A percentile compares a stretch with the other conserved stretches of the same genome.
Evolutionary conservation across 441 rosid genomes (phyloP).

Genomic region (Euphorbia celastroides): DNA sequence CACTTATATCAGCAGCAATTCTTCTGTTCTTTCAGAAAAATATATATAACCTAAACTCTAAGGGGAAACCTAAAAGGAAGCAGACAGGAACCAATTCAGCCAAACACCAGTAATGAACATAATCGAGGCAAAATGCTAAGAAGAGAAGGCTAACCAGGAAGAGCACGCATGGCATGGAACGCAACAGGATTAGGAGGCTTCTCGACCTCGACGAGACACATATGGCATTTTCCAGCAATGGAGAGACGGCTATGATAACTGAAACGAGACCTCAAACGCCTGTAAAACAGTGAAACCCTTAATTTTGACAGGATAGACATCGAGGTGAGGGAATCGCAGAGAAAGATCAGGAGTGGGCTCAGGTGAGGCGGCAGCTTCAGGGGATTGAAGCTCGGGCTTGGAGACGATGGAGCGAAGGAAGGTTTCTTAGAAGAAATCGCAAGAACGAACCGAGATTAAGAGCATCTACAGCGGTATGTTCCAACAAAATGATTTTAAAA

Average conservation of each 20-base stretch:
- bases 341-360: slow-evolving; percentile 45
- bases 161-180: slow-evolving; percentile 98
- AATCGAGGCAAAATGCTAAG: not conserved
- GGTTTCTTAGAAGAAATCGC: too few species aligned
- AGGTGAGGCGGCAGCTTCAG: slow-evolving; percentile 57
- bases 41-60: too few species aligned
- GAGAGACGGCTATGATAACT: slow-evolving; percentile 90
- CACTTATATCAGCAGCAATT: too few species aligned
- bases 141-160: slow-evolving; percentile 54
- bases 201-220: slow-evolving; percentile 99
- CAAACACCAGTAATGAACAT: too few species aligned
- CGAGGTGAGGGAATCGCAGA: slow-evolving; percentile 57
- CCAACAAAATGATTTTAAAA: too few species aligned
- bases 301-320: slow-evolving; percentile 79
- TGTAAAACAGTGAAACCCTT: slow-evolving; percentile 94
- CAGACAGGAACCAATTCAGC: too few species aligned
- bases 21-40: too few species aligned
- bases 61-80: too few species aligned
- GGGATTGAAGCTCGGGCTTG: slow-evolving; percentile 71
- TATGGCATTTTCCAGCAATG: slow-evolving; percentile 94
- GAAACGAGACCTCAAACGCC: slow-evolving; percentile 92
- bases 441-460: too few species aligned
- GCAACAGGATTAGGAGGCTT: slow-evolving; percentile 98
- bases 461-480: too few species aligned
- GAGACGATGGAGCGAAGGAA: slow-evolving; percentile 63